A percentile compares a stretch with the other conserved stretches of the same genome.
These are phyloP conservation scores for Atkinsonella hypoxylon DNA, from an alignment of 2,329 filamentous ascomycete genomes.

Conservation along the genomic window DNA sequence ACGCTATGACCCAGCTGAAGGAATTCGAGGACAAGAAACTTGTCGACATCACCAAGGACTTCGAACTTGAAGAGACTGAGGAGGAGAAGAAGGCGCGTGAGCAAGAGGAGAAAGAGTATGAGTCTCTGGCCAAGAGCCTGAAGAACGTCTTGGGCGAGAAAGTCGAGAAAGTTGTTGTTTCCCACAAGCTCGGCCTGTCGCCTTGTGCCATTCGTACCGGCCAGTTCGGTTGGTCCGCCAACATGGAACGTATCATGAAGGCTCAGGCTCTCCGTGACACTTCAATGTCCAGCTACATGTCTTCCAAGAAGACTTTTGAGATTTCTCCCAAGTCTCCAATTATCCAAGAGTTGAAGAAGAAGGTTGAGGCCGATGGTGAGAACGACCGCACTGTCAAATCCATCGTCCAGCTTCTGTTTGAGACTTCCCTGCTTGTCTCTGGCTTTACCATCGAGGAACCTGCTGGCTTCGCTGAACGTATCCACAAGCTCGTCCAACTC, in stretches of 20 bases:
- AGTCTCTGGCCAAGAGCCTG: constrained; percentile 85
- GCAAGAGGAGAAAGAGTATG: constrained; percentile 96
- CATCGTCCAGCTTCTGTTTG: constrained; percentile 95
- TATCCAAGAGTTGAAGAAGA: constrained; percentile 98
- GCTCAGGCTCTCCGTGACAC: constrained; percentile 99
- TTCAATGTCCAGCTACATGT: constrained; percentile 99
- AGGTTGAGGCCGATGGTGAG: constrained; percentile 96
- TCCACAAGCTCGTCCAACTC: constrained; percentile 98
- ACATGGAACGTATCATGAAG: constrained; percentile 99
- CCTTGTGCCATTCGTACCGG: constrained; percentile 98
- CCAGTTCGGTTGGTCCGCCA: constrained; percentile 99
- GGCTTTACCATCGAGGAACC: constrained; percentile 99
- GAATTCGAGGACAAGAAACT: constrained; percentile 99
- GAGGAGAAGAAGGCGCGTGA: constrained; percentile 97
- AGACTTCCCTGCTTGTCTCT: constrained; percentile 96
- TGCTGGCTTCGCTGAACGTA: constrained; percentile 93
- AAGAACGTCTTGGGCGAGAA: constrained; percentile 99
- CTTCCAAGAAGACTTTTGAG: constrained; percentile 99
- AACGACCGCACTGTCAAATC: constrained; percentile 99
- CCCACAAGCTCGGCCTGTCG: constrained; percentile 87
- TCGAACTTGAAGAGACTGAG: constrained; percentile 98
- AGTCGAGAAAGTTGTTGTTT: constrained; percentile 99
- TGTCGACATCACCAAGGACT: constrained; percentile 99
- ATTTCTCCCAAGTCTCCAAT: constrained; percentile 98
- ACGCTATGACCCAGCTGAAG: constrained; percentile 99